These are phyloP conservation scores for Saccharomyces paradoxus DNA, from an alignment of 805 yeast species.

Conservation along the genomic window DNA sequence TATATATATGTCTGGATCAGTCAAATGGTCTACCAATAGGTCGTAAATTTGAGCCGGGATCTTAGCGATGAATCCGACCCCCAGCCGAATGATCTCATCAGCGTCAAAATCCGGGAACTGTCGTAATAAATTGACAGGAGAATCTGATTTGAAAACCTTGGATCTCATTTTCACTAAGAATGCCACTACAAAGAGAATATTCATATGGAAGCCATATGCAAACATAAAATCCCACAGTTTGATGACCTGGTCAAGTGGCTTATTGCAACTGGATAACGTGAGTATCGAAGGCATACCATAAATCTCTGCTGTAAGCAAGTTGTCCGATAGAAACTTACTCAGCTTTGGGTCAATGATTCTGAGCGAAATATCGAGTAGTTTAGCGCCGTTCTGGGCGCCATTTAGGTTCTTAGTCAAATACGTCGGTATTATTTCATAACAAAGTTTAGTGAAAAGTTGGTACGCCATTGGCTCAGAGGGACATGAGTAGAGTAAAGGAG, in stretches of 20 bases:
- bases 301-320: constrained; percentile 65
- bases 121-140: constrained; percentile 67
- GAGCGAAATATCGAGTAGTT: constrained; percentile 65
- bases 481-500: constrained; percentile 70
- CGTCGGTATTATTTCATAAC: constrained; percentile 61
- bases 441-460: constrained; percentile 54
- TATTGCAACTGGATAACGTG: constrained; percentile 83
- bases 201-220: constrained; percentile 87
- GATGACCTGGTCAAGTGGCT: constrained; percentile 67
- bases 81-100: constrained; percentile 64
- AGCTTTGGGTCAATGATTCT: constrained; percentile 67
- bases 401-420: constrained; percentile 68
- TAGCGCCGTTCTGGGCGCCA: constrained; percentile 72
- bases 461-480: constrained; percentile 83
- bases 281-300: constrained; percentile 80
- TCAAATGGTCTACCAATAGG: constrained; percentile 26
- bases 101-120: constrained; percentile 62
- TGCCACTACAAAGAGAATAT: constrained; percentile 74
- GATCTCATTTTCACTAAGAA: constrained; percentile 66
- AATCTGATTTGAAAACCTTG: constrained; percentile 43
- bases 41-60: constrained; percentile 57
- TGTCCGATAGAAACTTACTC: constrained; percentile 37
- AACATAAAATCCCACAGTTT: constrained; percentile 84
- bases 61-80: constrained; percentile 70
- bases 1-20: constrained; percentile 11